Evolutionary conservation across 163 green algal genomes (phyloP), one percentile per base, ranked within the genome.

Genomic region (Chlamydomonas reinhardtii): DNA sequence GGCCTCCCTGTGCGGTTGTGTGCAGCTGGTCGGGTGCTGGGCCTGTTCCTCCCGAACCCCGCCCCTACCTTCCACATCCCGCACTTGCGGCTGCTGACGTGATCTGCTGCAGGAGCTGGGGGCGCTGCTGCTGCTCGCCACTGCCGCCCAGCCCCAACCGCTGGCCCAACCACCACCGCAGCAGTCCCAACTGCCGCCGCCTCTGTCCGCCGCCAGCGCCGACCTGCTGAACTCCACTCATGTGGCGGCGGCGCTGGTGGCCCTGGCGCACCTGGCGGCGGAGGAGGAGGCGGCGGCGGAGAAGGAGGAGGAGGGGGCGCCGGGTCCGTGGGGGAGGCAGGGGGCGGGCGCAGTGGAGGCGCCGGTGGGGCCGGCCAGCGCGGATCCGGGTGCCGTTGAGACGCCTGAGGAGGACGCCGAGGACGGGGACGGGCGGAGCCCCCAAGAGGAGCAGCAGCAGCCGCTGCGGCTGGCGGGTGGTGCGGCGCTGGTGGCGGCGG

Each of bases 201-300:
- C 37, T 0, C 43, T 65, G 14, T 14, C 29, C 43, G 6, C 43
- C 43, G 29, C 73, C 15, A 19, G 52, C 48, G 1, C 48, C 6
- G 74, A 31, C 34, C 0, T 20, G 29, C 78, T 85, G 25, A 85
- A 76, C 66, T 0, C 25, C n/a, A 85, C 48, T 20, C 68, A 85
- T 54, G 68, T 78, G 69, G 52, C 69, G 0, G 79, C 69, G 9
- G 52, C 79, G 52, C 69, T 85, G 68, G 68, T 71, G 79, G 32
- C 65, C 14, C 69, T 78, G 32, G 79, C 79, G 34, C 74, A 32
- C 20, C 24, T 64, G 78, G 43, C 5, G 20, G 62, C 34, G 27
- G 16, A 27, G 25, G 35, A 2, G 61, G 31, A 14, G 3, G 39
- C 65, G 52, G 43, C 65, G 27, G 43, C 29, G 52, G 76, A 16